A percentile compares a stretch with the other conserved stretches of the same genome.
Conservation (phyloP, 495 filamentous ascomycete species). For the Elaphomyces granulatus region DNA sequence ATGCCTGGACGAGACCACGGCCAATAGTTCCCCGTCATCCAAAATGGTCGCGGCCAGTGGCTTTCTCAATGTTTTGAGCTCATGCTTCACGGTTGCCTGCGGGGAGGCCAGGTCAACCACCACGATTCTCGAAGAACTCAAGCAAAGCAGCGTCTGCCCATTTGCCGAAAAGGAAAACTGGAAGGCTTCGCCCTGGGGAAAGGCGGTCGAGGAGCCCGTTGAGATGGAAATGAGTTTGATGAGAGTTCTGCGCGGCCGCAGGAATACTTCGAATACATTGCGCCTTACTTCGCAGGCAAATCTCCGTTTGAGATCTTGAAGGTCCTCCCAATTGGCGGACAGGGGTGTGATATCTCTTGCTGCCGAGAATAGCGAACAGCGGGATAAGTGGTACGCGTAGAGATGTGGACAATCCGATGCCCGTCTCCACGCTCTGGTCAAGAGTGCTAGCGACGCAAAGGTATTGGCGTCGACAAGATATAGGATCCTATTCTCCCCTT, state of each 20-base stretch:
- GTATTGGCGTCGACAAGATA: slow-evolving; percentile 58
- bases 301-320: slow-evolving; percentile 46
- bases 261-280: slow-evolving; percentile 66
- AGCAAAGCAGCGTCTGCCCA: slow-evolving; percentile 58
- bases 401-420: slow-evolving; percentile 56
- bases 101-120: slow-evolving; percentile 51
- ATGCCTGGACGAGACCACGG: slow-evolving; percentile 67
- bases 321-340: slow-evolving; percentile 34
- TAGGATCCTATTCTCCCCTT: slow-evolving; percentile 57
- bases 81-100: slow-evolving; percentile 48
- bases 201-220: slow-evolving; percentile 64
- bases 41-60: slow-evolving; percentile 66
- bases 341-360: slow-evolving; percentile 33
- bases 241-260: slow-evolving; percentile 53
- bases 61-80: slow-evolving; percentile 64
- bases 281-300: slow-evolving; percentile 60
- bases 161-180: slow-evolving; percentile 66
- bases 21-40: slow-evolving; percentile 63
- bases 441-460: slow-evolving; percentile 69
- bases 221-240: slow-evolving; percentile 71
- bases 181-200: slow-evolving; percentile 73
- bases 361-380: slow-evolving; percentile 52
- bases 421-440: slow-evolving; percentile 63
- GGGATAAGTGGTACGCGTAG: slow-evolving; percentile 62
- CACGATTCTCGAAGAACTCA: slow-evolving; percentile 76